Conservation (phyloP, 768 basidiomycete genomes). For the Phlebiopsis flavidoalba region DNA sequence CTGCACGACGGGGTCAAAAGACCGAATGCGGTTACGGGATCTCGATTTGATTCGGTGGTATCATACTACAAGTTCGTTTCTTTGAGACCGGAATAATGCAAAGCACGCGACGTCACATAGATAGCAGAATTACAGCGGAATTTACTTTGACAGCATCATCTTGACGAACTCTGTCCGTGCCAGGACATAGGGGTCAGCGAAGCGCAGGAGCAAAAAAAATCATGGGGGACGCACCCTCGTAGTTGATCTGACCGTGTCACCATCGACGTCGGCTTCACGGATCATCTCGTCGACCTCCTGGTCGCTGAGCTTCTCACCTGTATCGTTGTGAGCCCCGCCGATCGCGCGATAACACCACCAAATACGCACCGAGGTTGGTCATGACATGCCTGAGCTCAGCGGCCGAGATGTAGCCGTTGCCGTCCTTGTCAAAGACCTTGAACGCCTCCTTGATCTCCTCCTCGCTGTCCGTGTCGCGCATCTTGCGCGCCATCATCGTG, state of each 20-base stretch:
- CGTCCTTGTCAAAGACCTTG: conserved; percentile 96
- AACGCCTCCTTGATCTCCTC: conserved; percentile 97
- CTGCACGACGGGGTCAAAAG: neutral
- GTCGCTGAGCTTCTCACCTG: conserved; percentile 85
- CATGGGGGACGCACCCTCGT: conserved; percentile 50
- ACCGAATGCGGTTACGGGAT: neutral
- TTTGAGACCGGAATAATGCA: conserved; percentile 4
- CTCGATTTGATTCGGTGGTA: conserved; percentile 1
- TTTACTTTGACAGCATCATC: conserved; percentile 76
- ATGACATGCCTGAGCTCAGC: conserved; percentile 89
- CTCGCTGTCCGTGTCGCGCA: conserved; percentile 89
- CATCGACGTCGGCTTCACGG: conserved; percentile 91
- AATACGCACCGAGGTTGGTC: conserved; percentile 72
- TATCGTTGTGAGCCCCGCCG: conserved; percentile 1
- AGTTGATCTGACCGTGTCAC: conserved; percentile 93
- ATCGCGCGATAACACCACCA: neutral
- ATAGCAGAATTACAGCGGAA: neutral
- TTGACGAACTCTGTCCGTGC: conserved; percentile 81
- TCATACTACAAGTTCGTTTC: conserved; percentile 8
- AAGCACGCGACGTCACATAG: conserved; percentile 5
- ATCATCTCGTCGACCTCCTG: conserved; percentile 95
- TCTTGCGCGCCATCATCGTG: conserved; percentile 84
- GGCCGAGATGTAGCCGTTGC: conserved; percentile 84
- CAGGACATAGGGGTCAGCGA: neutral
- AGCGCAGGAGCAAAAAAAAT: neutral